Conservation (phyloP, 805 yeast species). For the Debaryomyces tyrocola region DNA sequence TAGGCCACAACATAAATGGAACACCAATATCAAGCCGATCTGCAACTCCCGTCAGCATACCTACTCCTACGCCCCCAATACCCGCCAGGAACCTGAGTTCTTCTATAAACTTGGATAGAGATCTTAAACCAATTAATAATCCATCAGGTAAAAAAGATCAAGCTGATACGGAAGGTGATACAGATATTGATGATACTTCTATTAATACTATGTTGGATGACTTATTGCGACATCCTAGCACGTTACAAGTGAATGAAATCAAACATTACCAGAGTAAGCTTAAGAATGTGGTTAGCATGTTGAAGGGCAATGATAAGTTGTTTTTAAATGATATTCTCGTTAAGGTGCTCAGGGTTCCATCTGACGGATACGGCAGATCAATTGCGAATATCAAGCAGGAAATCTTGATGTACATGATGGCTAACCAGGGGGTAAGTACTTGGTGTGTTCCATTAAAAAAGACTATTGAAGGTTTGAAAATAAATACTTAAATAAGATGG, state of each 20-base stretch:
- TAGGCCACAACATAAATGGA: conserved; percentile 6
- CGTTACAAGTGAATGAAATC: neutral
- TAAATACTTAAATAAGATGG: neutral
- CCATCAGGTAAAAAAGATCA: neutral
- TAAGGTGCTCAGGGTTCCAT: neutral
- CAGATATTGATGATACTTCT: conserved; percentile 9
- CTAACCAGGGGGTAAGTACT: conserved; percentile 52
- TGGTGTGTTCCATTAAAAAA: conserved; percentile 74
- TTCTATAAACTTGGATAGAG: neutral
- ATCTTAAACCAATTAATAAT: neutral
- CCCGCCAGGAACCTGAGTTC: neutral
- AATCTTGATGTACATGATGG: conserved; percentile 54
- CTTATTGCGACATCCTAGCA: neutral
- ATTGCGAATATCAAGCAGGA: conserved; percentile 23
- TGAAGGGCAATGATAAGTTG: neutral
- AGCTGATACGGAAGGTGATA: neutral
- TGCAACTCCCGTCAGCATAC: neutral
- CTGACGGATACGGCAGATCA: neutral
- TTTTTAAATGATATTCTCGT: conserved; percentile 9
- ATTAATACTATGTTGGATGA: conserved; percentile 5
- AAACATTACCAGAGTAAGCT: neutral
- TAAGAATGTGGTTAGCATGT: neutral
- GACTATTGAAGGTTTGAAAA: conserved; percentile 21
- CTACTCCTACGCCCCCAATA: neutral
- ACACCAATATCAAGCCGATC: neutral